These are phyloP conservation scores for Penicillium thymicola DNA, from an alignment of 2,329 filamentous ascomycete species.

Conservation along the genomic window DNA sequence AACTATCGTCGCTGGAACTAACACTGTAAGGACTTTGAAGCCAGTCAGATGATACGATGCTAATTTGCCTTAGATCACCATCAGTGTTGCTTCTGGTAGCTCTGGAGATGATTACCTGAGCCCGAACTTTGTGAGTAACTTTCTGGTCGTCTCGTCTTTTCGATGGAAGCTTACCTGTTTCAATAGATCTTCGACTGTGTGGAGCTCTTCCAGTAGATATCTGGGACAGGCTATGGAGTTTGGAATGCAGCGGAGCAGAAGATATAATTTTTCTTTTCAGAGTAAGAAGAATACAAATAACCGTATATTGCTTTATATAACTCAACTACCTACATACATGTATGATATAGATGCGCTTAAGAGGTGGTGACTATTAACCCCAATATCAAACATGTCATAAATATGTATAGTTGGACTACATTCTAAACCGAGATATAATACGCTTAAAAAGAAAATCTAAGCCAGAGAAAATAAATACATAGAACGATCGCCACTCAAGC, in stretches of 20 bases:
- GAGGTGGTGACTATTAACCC: no score
- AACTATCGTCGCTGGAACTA: constrained; percentile 57
- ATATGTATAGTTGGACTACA: no score
- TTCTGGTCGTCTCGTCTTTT: background rate
- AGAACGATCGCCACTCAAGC: background rate
- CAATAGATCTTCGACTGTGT: constrained; percentile 31
- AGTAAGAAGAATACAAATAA: background rate
- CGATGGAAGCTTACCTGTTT: background rate
- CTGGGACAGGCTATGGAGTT: accelerated
- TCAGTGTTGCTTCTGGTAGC: constrained; percentile 58
- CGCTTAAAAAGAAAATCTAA: background rate
- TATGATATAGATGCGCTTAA: background rate
- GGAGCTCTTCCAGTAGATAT: constrained; percentile 28
- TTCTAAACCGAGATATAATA: background rate
- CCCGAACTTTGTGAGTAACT: constrained; percentile 50
- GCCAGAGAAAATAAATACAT: background rate
- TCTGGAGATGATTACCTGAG: constrained; percentile 54
- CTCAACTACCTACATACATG: background rate
- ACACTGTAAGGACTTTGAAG: constrained; percentile 43
- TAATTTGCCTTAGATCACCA: constrained; percentile 45
- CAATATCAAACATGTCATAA: background rate
- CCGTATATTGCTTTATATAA: background rate
- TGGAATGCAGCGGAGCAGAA: background rate
- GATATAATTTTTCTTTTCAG: no score
- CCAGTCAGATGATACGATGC: background rate